Base-by-base conservation (phyloP, 164 flowering plant genomes). In the Brasenia schreberi region DNA sequence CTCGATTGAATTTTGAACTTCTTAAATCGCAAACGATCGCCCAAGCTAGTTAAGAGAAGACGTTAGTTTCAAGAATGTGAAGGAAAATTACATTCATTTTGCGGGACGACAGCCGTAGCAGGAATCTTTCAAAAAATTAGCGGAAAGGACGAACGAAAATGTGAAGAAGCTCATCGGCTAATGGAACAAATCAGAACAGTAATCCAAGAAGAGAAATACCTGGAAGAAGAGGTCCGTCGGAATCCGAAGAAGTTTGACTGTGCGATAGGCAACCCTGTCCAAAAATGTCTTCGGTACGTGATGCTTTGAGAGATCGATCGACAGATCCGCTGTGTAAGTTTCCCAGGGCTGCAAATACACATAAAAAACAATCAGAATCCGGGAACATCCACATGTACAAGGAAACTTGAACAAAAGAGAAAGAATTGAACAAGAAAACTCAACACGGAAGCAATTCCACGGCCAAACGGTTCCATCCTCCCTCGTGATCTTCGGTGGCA, bases 361-460 rank as follows among this genome's bases (percentile, higher is more conserved):
- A 42, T 65, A 62, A 65, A 68, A 18, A 2, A 61, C 17, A 42
- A 11, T 23, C 1, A 45, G 53, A 45, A 7, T 45, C 6, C 7
- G 53, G 53, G 11, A 45, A 45, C 59, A 6, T 27, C 43, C 42
- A 42, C 56, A 66, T 7, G 63, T 60, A 60, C 19, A 7, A 17
- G n/a, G 2, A 60, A 60, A 60, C 63, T n/a, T 60, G 27, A 60
- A 45, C 11, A 12, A 45, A 12, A 12, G 53, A 7, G 27, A 60
- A 60, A 17, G 27, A 60, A 7, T 9, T 6, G 27, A 12, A 0
- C 67, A 19, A 18, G 49, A 27, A 49, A 53, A 7, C 27, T 62
- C 65, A 69, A 90, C 98, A 92, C 79, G 87, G 75, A 92, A 92
- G 64, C 96, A 92, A 59, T 92, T 92, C 98, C 98, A 92, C 5